Evolutionary conservation across 176 grass and related monocot species (phyloP).

Genomic region (Typha latifolia): DNA sequence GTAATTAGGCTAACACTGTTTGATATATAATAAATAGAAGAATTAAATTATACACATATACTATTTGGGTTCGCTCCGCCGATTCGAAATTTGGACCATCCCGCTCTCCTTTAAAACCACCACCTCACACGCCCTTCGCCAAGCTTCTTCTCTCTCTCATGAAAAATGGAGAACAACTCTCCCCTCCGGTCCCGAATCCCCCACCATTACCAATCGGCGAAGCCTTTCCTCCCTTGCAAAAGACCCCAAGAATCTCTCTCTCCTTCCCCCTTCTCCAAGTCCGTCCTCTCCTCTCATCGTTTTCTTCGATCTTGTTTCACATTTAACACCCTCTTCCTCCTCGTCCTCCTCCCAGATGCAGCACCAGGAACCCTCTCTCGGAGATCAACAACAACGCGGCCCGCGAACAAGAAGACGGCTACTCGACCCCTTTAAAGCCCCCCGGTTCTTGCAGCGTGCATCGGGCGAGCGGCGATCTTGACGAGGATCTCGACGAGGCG

Average conservation of each 20-base stretch:
- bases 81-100: too few species aligned
- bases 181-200: not conserved
- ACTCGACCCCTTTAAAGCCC: constrained; percentile 7
- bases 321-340: constrained; percentile 5
- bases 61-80: too few species aligned
- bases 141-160: not conserved
- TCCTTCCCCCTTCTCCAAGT: not conserved
- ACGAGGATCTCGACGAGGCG: constrained; percentile 38
- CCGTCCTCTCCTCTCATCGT: not conserved
- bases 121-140: not conserved
- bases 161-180: constrained; percentile 6
- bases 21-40: too few species aligned
- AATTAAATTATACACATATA: too few species aligned
- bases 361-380: constrained; percentile 3
- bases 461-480: constrained; percentile 4
- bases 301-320: constrained; percentile 1
- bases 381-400: constrained; percentile 11
- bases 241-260: not conserved
- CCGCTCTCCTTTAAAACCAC: too few species aligned
- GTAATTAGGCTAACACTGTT: too few species aligned
- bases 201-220: constrained; percentile 8
- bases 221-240: constrained; percentile 28
- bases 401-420: not conserved
- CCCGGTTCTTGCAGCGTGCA: not conserved
- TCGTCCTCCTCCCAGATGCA: not conserved